Evolutionary conservation across 805 yeast genomes (phyloP), one percentile per base, ranked within the genome.

Genomic region (Wickerhamomyces queroliae): DNA sequence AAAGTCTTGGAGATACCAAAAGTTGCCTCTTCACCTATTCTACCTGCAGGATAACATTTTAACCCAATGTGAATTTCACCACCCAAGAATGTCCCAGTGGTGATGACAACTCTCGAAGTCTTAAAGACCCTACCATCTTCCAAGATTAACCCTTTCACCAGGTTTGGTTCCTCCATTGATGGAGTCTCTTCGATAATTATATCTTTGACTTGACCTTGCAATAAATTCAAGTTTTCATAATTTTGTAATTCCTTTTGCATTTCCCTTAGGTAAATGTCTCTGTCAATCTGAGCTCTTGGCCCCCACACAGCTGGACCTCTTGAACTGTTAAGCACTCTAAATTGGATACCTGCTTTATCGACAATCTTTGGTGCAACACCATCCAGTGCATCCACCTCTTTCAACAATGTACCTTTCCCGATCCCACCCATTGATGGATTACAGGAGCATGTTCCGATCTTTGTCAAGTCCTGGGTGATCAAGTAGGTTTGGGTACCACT

Each of bases 221-320:
- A 36, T 37, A 79, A 44, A 8, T 66, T 61, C 44, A 89, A 67
- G 42, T 82, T 76, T 9, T 68, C 64, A 56, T 81, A 81, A 44
- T 63, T 58, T 30, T 62, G 56, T 18, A 93, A 66, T 41, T 69
- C 80, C 3, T 61, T 52, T 55, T 86, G 95, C 97, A 93, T 89
- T 52, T 85, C 89, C 13, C 58, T 53, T 50, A 83, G 64, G 58
- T 93, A 93, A 2, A 91, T 70, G 33, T 76, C 66, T 47, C 99
- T 68, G 60, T 93, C 99, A 23, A 93, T 91, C 63, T 93, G 99
- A 1, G 96, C 96, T 43, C 99, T 65, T 7, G 96, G 97, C 0
- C 99, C 98, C 87, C 97, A 95, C 2, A 91, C 98, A 0, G 99
- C 99, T 0, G 95, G 85, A 2, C 99, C 99, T 47, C 88, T 76